These are phyloP conservation scores for Lasiodiplodia citricola DNA, from an alignment of 2,329 filamentous ascomycete species.

Conservation along the genomic window DNA sequence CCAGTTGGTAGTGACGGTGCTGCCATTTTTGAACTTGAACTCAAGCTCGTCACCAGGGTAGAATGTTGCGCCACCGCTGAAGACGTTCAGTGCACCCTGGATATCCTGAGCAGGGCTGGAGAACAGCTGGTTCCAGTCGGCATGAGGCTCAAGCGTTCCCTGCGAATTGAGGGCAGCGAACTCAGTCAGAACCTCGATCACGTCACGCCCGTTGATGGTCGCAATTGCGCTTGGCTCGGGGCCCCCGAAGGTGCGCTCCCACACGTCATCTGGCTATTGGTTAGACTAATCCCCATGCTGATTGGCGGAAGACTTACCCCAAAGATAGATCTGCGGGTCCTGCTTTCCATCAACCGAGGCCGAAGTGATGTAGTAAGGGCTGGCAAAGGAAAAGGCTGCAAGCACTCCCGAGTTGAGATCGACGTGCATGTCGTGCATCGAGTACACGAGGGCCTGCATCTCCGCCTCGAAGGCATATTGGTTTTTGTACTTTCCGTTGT, in stretches of 20 bases:
- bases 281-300: background rate
- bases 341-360: slow-evolving; percentile 35
- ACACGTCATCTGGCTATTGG: background rate
- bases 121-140: slow-evolving; percentile 48
- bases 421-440: slow-evolving; percentile 42
- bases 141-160: slow-evolving; percentile 47
- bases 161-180: slow-evolving; percentile 36
- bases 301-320: slow-evolving; percentile 28
- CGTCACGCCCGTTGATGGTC: slow-evolving; percentile 36
- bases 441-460: slow-evolving; percentile 38
- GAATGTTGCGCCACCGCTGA: slow-evolving; percentile 35
- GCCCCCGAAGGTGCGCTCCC: background rate
- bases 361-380: slow-evolving; percentile 36
- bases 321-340: slow-evolving; percentile 42
- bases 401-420: slow-evolving; percentile 35
- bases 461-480: slow-evolving; percentile 49
- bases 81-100: slow-evolving; percentile 34
- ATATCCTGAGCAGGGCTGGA: slow-evolving; percentile 35
- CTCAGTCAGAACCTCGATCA: slow-evolving; percentile 34
- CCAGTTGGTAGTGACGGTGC: slow-evolving; percentile 33
- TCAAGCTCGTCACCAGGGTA: slow-evolving; percentile 33
- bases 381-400: slow-evolving; percentile 35
- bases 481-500: slow-evolving; percentile 38
- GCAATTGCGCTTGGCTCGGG: slow-evolving; percentile 28
- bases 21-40: slow-evolving; percentile 38